Evolutionary conservation across 1,139 yeast genomes (phyloP), one percentile per base, ranked within the genome.

Genomic region (Scheffersomyces cryptocercus): DNA sequence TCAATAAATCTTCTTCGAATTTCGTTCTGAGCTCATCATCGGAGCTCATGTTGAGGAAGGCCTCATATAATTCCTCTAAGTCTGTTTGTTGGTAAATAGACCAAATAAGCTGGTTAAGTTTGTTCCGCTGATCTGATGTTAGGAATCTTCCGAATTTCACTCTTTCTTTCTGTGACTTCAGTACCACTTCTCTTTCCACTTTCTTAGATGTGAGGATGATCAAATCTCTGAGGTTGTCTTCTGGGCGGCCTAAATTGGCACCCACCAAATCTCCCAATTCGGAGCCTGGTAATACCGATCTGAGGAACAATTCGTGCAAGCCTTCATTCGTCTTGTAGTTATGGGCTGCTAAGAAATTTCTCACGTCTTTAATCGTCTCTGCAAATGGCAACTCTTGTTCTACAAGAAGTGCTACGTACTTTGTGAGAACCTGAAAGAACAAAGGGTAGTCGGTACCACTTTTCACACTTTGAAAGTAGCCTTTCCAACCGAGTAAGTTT

Each of bases 401-500:
- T 3, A 56, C 41, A 32, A 58, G 61, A 10, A 59, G 50, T 14
- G 53, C 48, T 5, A 72, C 46, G 31, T 57, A 55, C 3, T 49
- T 42, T 1, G 67, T 54, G 29, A 78, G 61, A 5, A 77, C 69
- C 1, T 65, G 64, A 55, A 86, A 84, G 51, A 84, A 78, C 11
- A 67, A 57, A 9, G 60, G 56, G 54, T 66, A 75, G 43, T 81
- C 73, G 11, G 64, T 53, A n/a, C 56, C 56, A 5, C 59, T 55
- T 43, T 66, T 69, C 29, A 43, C 61, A 49, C 44, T 64, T 61
- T 52, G 61, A 48, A 82, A 65, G 48, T 84, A 73, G 0, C 97
- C 98, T 59, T 88, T 89, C 96, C 95, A 90, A 0, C 93, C 95
- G 26, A 79, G 61, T 1, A 82, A 49, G 43, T 83, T 81, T 1